These are phyloP conservation scores for Biscogniauxia marginata DNA, from an alignment of 2,329 filamentous ascomycete species.

Conservation along the genomic window DNA sequence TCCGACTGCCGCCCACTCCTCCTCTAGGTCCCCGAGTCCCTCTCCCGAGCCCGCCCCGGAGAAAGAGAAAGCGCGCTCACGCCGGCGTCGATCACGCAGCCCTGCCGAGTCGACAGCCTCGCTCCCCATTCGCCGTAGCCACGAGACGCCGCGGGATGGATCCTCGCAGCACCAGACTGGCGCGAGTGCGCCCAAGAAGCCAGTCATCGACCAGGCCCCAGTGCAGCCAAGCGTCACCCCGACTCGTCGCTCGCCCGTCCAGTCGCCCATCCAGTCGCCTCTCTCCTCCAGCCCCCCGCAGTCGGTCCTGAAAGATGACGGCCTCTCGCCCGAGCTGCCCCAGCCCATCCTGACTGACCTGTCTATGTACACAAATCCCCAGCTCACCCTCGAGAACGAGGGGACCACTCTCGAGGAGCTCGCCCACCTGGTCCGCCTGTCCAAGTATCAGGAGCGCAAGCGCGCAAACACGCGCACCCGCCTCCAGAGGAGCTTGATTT, in stretches of 20 bases:
- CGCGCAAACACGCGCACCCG: slow-evolving; percentile 70
- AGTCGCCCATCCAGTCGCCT: slow-evolving; percentile 22
- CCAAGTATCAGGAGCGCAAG: slow-evolving; percentile 80
- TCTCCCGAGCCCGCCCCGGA: slow-evolving; percentile 52
- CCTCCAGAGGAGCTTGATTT: slow-evolving; percentile 71
- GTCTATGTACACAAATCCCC: slow-evolving; percentile 64
- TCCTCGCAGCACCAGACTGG: slow-evolving; percentile 33
- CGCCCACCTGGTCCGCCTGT: slow-evolving; percentile 73
- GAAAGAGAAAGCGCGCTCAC: slow-evolving; percentile 49
- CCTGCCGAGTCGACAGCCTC: slow-evolving; percentile 46
- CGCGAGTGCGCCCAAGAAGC: slow-evolving; percentile 44
- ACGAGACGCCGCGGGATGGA: slow-evolving; percentile 39
- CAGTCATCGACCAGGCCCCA: slow-evolving; percentile 39
- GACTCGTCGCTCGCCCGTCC: slow-evolving; percentile 11
- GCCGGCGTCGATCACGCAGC: slow-evolving; percentile 54
- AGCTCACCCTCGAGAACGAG: slow-evolving; percentile 59
- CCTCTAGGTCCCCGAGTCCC: slow-evolving; percentile 56
- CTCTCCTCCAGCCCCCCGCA: slow-evolving; percentile 34
- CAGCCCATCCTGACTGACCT: slow-evolving; percentile 63
- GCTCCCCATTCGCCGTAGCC: slow-evolving; percentile 42
- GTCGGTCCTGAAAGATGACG: slow-evolving; percentile 37
- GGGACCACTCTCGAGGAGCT: slow-evolving; percentile 74
- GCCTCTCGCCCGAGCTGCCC: slow-evolving; percentile 43
- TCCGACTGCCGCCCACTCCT: slow-evolving; percentile 48
- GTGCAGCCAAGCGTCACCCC: slow-evolving; percentile 16